Evolutionary conservation across 2,329 filamentous ascomycete genomes (phyloP).

Genomic region (Diaporthe sp.): DNA sequence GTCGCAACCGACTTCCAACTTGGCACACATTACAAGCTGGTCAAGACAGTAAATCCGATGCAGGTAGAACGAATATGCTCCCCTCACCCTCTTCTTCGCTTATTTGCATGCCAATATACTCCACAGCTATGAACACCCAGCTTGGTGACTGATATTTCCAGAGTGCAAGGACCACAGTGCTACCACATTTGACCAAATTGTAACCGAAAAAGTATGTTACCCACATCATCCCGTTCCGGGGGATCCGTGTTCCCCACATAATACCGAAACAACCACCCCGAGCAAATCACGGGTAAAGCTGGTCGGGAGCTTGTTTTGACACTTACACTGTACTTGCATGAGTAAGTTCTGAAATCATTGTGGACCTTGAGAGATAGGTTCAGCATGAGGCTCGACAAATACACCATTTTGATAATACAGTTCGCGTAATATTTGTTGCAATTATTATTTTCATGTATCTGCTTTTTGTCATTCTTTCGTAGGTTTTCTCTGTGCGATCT

Average conservation of each 20-base stretch:
- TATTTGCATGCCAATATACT: no score
- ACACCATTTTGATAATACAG: background rate
- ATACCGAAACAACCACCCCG: background rate
- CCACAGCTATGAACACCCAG: no score
- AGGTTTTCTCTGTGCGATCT: background rate
- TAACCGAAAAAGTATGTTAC: background rate
- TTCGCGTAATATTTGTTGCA: background rate
- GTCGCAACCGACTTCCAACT: no score
- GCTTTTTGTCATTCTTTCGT: no score
- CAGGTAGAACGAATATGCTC: no score
- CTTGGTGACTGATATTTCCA: no score
- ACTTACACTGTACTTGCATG: background rate
- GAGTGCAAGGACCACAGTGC: background rate
- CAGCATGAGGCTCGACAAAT: background rate
- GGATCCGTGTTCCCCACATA: background rate
- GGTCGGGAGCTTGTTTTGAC: background rate
- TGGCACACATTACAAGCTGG: no score
- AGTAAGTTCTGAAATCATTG: background rate
- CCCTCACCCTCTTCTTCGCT: no score
- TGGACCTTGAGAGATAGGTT: background rate
- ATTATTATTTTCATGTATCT: background rate
- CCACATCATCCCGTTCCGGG: background rate
- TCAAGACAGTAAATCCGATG: no score
- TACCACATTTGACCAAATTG: background rate
- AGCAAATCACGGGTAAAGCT: background rate